Evolutionary conservation across 1,284 basidiomycete genomes (phyloP).

Genomic region (Mycosarcoma maydis): DNA sequence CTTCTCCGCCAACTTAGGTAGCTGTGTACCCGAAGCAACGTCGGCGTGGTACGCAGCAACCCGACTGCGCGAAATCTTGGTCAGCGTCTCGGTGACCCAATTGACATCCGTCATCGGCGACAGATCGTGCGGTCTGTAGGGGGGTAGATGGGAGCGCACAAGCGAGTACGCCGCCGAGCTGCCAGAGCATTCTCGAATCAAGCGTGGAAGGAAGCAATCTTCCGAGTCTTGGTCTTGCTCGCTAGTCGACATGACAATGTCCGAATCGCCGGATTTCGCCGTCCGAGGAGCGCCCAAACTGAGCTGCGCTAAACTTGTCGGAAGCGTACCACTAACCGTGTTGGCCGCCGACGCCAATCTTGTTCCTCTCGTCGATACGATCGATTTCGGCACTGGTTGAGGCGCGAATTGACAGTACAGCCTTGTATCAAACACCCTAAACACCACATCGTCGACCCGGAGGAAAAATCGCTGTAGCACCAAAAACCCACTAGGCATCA

Average conservation of each 20-base stretch:
- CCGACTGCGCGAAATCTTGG: constrained; percentile 71
- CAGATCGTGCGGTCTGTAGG: constrained; percentile 77
- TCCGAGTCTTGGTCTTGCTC: neutral
- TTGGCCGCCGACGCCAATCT: no score
- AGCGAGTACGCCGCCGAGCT: constrained; percentile 88
- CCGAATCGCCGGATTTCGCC: neutral
- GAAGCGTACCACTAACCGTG: neutral
- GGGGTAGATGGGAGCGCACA: constrained; percentile 75
- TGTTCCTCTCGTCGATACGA: no score
- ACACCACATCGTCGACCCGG: constrained; percentile 93
- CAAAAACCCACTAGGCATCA: constrained; percentile 97
- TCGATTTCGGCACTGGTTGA: neutral
- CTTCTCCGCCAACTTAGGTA: constrained; percentile 6
- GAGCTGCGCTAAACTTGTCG: constrained; percentile 6
- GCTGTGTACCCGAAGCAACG: constrained; percentile 8
- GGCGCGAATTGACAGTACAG: constrained; percentile 82
- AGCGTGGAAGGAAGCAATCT: constrained; percentile 55
- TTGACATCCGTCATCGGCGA: constrained; percentile 87
- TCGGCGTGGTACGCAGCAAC: constrained; percentile 14
- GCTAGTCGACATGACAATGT: constrained; percentile 1
- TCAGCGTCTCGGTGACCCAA: constrained; percentile 82
- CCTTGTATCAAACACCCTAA: constrained; percentile 88
- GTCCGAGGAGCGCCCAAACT: constrained; percentile 7
- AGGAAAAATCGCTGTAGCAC: constrained; percentile 91
- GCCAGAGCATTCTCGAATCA: constrained; percentile 85